A percentile compares a stretch with the other conserved stretches of the same genome.
phyloP scores from a whole-genome alignment of 768 basidiomycete species.

The Pholiota molesta region DNA sequence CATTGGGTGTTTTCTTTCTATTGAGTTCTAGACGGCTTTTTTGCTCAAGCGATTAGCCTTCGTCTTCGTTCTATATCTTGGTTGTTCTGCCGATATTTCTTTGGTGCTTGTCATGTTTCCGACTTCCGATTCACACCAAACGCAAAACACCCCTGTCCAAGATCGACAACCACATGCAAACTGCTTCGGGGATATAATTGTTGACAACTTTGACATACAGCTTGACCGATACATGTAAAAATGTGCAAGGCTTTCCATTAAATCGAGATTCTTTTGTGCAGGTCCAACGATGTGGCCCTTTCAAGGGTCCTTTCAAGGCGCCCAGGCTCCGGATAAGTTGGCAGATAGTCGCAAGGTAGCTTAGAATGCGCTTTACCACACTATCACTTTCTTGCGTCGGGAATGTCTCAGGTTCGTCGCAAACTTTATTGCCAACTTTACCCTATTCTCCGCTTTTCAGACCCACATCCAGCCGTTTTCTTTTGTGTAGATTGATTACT shows the following conservation, averaged over 20 bases:
- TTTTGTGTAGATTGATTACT: neutral
- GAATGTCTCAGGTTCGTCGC: slow-evolving; percentile 4
- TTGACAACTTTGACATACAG: slow-evolving; percentile 7
- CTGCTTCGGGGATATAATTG: slow-evolving; percentile 3
- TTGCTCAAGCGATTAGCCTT: neutral
- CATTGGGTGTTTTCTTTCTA: neutral
- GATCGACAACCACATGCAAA: slow-evolving; percentile 8
- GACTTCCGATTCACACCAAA: neutral
- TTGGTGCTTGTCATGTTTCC: neutral
- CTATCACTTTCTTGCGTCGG: neutral
- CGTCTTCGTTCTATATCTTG: neutral
- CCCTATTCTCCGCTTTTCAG: neutral
- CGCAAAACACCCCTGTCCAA: neutral
- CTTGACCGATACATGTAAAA: slow-evolving; percentile 23
- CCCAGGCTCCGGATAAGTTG: neutral
- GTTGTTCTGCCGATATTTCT: neutral
- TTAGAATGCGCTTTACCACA: too few relatives aligned
- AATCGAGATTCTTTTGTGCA: slow-evolving; percentile 1
- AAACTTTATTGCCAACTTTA: slow-evolving; percentile 1
- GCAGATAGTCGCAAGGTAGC: neutral
- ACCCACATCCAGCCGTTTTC: neutral
- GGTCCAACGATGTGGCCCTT: neutral
- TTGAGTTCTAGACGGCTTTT: neutral
- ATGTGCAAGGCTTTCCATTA: neutral
- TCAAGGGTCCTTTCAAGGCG: neutral